Evolutionary conservation across 2,329 filamentous ascomycete genomes (phyloP), one percentile per base, ranked within the genome.

Genomic region (Exophiala xenobiotica): DNA sequence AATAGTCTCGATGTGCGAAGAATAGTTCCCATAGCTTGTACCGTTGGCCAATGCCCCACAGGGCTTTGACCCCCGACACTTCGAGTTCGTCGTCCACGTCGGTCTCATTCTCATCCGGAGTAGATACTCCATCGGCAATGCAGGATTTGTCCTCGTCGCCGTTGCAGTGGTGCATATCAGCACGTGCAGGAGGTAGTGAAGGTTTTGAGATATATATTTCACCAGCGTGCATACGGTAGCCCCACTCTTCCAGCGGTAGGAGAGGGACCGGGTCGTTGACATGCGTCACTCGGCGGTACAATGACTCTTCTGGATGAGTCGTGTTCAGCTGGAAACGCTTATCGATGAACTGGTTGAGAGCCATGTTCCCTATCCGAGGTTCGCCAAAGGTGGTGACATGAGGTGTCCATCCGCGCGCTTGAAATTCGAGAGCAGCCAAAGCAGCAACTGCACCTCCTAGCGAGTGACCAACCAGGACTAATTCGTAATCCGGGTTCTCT

Each of bases 1-100:
- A 97, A 69, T 99, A 99, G 72, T 99, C 93, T 31, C 93, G 77
- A 71, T 99, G 93, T 1, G 91, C 88, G 69, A 95, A 95, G 65
- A 97, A 86, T 6, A 96, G 74, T 70, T 96, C 83, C 90, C 92
- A 96, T n/a, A 95, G 78, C 68, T 86, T 88, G 62, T 79, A 91
- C 68, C 69, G 80, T 68, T 69, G 70, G n/a, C 70, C 76, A 12
- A 78, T 69, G 53, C 59, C 54, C 37, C 56, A 67, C 54, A 46
- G 63, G 29, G 38, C 20, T 20, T 49, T 50, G 27, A 57, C n/a
- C 16, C 46, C 31, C 3, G 42, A 31, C 4, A 51, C 29, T 3
- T 50, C 47, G 37, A 54, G 58, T 4, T 19, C 14, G 16, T 40
- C 20, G 2, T 20, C 31, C 46, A 61, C 64, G 51, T 41, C 62